These are phyloP conservation scores for Apiotrichum porosum DNA, from an alignment of 1,284 basidiomycete genomes.

Conservation along the genomic window DNA sequence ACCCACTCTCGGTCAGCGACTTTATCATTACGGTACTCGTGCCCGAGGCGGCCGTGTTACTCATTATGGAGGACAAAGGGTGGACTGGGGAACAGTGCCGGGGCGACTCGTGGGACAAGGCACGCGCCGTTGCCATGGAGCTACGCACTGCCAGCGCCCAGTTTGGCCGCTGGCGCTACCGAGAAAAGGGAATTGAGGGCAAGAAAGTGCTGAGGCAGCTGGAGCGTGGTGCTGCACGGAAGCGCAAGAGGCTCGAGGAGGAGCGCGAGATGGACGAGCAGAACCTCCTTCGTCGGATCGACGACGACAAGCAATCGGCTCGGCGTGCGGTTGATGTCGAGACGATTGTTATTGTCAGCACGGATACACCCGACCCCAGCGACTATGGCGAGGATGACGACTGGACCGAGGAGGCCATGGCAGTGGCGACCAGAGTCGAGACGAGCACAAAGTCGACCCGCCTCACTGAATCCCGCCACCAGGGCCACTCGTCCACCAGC, in stretches of 20 bases:
- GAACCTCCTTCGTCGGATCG: no score
- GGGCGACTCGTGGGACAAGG: slow-evolving; percentile 10
- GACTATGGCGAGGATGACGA: slow-evolving; percentile 5
- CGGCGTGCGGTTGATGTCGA: not conserved
- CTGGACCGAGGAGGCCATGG: not conserved
- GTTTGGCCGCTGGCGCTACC: slow-evolving; percentile 32
- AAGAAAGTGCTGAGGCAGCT: slow-evolving; percentile 2
- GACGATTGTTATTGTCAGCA: not conserved
- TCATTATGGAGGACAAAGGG: slow-evolving; percentile 38
- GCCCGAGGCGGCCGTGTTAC: slow-evolving; percentile 35
- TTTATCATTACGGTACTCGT: slow-evolving; percentile 39
- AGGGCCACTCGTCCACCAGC: not conserved
- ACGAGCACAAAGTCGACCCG: not conserved
- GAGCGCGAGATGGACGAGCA: no score
- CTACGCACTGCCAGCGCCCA: slow-evolving; percentile 25
- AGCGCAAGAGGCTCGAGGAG: not conserved
- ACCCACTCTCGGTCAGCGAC: slow-evolving; percentile 28
- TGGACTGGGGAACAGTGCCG: slow-evolving; percentile 2
- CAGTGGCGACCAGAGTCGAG: not conserved
- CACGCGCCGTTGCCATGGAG: slow-evolving; percentile 15
- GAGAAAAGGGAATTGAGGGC: slow-evolving; percentile 11
- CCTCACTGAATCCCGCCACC: not conserved
- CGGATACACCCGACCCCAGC: slow-evolving; percentile 4
- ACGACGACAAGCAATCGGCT: no score
- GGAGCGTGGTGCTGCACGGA: not conserved